Evolutionary conservation across 768 basidiomycete genomes (phyloP).

Genomic region (Collybia sordida): DNA sequence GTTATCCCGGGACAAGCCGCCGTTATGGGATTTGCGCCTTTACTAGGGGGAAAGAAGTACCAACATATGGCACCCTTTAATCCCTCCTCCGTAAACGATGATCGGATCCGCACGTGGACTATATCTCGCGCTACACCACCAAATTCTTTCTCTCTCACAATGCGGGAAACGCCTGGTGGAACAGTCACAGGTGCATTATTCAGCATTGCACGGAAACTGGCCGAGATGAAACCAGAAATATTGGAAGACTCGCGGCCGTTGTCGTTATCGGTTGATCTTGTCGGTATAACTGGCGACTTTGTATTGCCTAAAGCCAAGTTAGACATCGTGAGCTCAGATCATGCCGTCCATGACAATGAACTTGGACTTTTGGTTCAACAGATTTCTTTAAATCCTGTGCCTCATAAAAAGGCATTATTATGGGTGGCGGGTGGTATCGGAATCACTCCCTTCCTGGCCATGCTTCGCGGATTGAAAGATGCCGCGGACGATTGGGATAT

Average conservation of each 20-base stretch:
- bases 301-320: constrained; percentile 23
- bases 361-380: constrained; percentile 12
- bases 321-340: too few species aligned
- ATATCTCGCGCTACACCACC: constrained; percentile 38
- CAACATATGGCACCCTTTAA: constrained; percentile 50
- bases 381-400: background rate
- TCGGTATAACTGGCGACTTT: constrained; percentile 57
- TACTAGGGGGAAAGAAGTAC: constrained; percentile 47
- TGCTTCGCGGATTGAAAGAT: constrained; percentile 31
- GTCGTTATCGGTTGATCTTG: constrained; percentile 40
- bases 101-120: constrained; percentile 67
- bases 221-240: constrained; percentile 36
- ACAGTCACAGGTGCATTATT: constrained; percentile 58
- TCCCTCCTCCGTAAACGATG: constrained; percentile 52
- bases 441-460: constrained; percentile 60
- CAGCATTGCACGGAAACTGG: constrained; percentile 41
- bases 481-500: constrained; percentile 32
- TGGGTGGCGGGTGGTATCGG: constrained; percentile 72
- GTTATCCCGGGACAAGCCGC: constrained; percentile 51
- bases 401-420: constrained; percentile 30
- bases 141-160: constrained; percentile 44
- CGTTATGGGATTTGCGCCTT: constrained; percentile 51
- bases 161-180: constrained; percentile 54
- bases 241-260: constrained; percentile 38
- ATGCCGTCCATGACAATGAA: background rate